Base-by-base conservation (phyloP, 495 filamentous ascomycete genomes). In the Aspergillus campestris region DNA sequence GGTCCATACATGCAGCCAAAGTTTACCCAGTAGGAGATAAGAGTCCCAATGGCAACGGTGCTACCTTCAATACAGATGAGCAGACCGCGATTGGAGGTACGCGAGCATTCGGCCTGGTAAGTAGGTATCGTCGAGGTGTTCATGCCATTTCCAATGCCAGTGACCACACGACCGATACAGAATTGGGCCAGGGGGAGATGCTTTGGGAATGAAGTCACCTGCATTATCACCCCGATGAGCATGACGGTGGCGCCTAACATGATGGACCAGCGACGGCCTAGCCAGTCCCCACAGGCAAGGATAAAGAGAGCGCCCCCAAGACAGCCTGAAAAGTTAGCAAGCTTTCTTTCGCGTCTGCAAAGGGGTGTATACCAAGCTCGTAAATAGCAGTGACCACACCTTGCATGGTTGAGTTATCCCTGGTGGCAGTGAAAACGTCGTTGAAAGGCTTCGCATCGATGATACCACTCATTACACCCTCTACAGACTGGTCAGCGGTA, bases 51-150 rank as follows among this genome's bases (percentile, higher is more conserved):
- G 7, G 64, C 48, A 11, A 66, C 50, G 48, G 80, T 72, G 52
- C 79, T 81, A 51, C 87, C 87, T 55, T 90, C 84, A 43, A 91
- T 88, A 66, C 86, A 90, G 58, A 94, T 89, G 38, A 89, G 65
- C 5, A 89, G 78, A 45, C 87, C 87, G 52, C 87, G 78, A 60
- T 90, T 90, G 53, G 74, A 79, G 0, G 85, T 81, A 47, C 80
- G 80, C 18, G 79, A 82, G 62, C 83, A 85, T 58, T 86, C 82
- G 8, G 83, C 84, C 65, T 90, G 86, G 56, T 88, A 90, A 1
- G 84, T 87, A 1, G 86, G 86, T 38, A 89, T 87, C 4, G 82
- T 87, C 0, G 76, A 81, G 0, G 82, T 86, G 60, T 87, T 88
- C 64, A 87, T 86, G 33, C 83, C 86, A 52, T 87, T 90, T 10